Base-by-base conservation (phyloP, 140 eudicot species). In the Flaveria floridana region DNA sequence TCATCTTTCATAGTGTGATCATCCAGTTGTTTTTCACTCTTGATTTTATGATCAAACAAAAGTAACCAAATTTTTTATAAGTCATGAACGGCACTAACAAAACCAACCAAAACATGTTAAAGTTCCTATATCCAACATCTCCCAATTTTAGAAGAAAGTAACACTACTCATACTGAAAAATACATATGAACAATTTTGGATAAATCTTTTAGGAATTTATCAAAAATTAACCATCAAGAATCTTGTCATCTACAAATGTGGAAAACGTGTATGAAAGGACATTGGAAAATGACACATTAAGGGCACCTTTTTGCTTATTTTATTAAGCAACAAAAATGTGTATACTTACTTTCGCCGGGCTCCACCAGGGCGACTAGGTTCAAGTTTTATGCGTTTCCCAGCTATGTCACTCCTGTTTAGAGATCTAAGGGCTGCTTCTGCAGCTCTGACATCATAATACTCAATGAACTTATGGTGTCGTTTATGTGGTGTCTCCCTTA, bases 301-400 rank as follows among this genome's bases (percentile, higher is more conserved):
- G 14, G 21, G 44, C 11, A 10, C 70, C 8, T 3, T 15, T 10
- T 16, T 41, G 1, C 23, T 65, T 64, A 20, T 21, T 34, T 65
- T 1, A 37, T 66, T 16, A 39, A 19, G 8, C 28, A 34, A 44
- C 21, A 58, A 58, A 61, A 50, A 37, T 16, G 4, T 34, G 1
- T 56, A 57, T 50, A 78, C 89, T 63, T 75, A 90, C 96, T 78
- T 90, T 70, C 98, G 82, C 12, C 97, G 91, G 11, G 96, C 89
- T 51, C 98, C 98, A 78, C 98, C 98, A 46, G 98, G 96, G 44
- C 97, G 97, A 83, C 97, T 90, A 52, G 96, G 97, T 79, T 93
- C 98, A 47, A 93, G 97, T 85, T 93, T 93, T 71, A 93, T 93
- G 42, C 96, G 94, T 73, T 93, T 93, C 47, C 98, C 98, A 80